These are phyloP conservation scores for Akanthomyces dipterigenus DNA, from an alignment of 2,329 filamentous ascomycete genomes.

Conservation along the genomic window DNA sequence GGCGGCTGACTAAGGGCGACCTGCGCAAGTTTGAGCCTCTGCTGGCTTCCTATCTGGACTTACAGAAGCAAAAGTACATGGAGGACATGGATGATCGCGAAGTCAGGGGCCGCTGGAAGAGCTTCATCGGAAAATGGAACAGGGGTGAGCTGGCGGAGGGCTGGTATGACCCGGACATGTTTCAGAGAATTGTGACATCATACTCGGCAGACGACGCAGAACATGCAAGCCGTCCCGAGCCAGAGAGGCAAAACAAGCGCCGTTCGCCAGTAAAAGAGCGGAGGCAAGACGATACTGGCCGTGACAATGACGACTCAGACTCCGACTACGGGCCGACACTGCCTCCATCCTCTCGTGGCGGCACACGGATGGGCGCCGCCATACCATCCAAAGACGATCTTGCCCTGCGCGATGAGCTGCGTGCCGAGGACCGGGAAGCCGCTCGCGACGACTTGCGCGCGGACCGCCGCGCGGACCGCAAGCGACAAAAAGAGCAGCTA, in stretches of 20 bases:
- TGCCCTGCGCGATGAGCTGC: constrained; percentile 47
- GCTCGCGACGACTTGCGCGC: constrained; percentile 51
- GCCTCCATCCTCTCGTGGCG: constrained; percentile 15
- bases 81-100: constrained; percentile 68
- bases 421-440: constrained; percentile 42
- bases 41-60: constrained; percentile 77
- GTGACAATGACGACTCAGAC: constrained; percentile 11
- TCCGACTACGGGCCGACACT: constrained; percentile 42
- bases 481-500: constrained; percentile 60
- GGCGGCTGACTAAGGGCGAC: constrained; percentile 61
- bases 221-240: neutral
- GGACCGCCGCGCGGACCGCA: constrained; percentile 58
- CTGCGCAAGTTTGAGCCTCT: constrained; percentile 60
- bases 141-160: constrained; percentile 76
- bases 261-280: constrained; percentile 11
- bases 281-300: neutral
- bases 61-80: constrained; percentile 73
- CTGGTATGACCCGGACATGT: constrained; percentile 83
- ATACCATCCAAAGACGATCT: constrained; percentile 73
- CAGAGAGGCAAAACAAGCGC: constrained; percentile 9
- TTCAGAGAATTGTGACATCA: constrained; percentile 34
- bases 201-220: constrained; percentile 5
- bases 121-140: constrained; percentile 90
- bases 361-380: constrained; percentile 41
- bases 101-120: constrained; percentile 81